Percentiles rank a stretch among this genome's conserved stretches.
Conservation (phyloP, 169 alveolate genomes). For the Cryptosporidium viatorum region DNA sequence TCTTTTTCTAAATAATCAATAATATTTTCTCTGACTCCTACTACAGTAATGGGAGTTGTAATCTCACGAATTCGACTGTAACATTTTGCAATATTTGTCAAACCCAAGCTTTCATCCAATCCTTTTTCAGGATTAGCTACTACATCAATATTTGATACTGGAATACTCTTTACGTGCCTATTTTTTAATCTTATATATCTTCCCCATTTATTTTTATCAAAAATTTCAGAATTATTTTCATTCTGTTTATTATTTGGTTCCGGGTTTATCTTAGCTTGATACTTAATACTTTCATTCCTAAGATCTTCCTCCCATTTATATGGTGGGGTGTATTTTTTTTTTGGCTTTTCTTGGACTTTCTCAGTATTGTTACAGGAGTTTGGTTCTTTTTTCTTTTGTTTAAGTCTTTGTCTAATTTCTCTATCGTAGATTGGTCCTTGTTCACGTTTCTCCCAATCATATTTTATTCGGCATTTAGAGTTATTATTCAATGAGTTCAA, state of each 20-base stretch:
- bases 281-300: slow-evolving; percentile 6
- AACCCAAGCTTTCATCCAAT: neutral
- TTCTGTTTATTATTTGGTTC: neutral
- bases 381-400: slow-evolving; percentile 13
- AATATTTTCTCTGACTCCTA: slow-evolving; percentile 49
- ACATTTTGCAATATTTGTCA: slow-evolving; percentile 17
- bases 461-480: neutral
- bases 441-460: slow-evolving; percentile 71
- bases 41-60: slow-evolving; percentile 47
- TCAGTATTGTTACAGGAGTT: neutral
- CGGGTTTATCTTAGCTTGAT: neutral
- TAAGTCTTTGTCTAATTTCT: neutral
- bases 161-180: slow-evolving; percentile 58
- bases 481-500: neutral
- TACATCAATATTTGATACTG: slow-evolving; percentile 29
- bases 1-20: slow-evolving; percentile 39
- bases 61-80: slow-evolving; percentile 16
- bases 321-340: slow-evolving; percentile 49
- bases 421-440: slow-evolving; percentile 67
- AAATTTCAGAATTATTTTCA: neutral
- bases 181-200: slow-evolving; percentile 57
- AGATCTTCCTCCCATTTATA: slow-evolving; percentile 74
- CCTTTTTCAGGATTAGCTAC: slow-evolving; percentile 13
- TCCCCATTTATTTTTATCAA: slow-evolving; percentile 43
- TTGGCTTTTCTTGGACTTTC: neutral